A percentile compares a stretch with the other conserved stretches of the same genome.
phyloP scores from a whole-genome alignment of 768 basidiomycete species.

The Tremella yokohamensis region DNA sequence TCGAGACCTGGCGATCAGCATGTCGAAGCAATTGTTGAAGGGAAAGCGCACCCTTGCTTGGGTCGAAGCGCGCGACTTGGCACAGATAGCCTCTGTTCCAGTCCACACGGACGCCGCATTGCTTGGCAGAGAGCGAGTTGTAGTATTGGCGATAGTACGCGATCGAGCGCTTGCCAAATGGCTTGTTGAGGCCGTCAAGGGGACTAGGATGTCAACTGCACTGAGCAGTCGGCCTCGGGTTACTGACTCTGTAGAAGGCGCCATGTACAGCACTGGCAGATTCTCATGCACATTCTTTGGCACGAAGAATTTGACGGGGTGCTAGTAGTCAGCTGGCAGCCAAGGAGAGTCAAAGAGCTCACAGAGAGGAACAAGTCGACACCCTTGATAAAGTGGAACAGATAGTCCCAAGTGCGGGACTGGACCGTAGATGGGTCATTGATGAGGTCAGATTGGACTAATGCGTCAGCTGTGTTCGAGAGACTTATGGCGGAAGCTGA shows the following conservation, averaged over 20 bases:
- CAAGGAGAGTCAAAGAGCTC: constrained; percentile 26
- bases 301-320: constrained; percentile 91
- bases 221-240: too few relatives aligned
- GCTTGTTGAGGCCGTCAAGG: constrained; percentile 94
- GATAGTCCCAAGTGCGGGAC: constrained; percentile 88
- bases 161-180: constrained; percentile 54
- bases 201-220: constrained; percentile 53
- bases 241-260: constrained; percentile 34
- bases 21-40: not conserved
- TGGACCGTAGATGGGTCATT: constrained; percentile 78
- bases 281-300: constrained; percentile 71
- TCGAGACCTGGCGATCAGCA: constrained; percentile 40
- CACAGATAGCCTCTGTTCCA: constrained; percentile 70
- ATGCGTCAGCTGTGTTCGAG: not conserved
- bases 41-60: constrained; percentile 67
- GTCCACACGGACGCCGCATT: constrained; percentile 48
- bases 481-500: constrained; percentile 9
- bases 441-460: constrained; percentile 65
- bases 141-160: constrained; percentile 46
- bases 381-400: constrained; percentile 85
- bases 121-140: constrained; percentile 39
- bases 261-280: constrained; percentile 48
- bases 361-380: constrained; percentile 85
- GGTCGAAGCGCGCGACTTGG: constrained; percentile 93
- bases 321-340: constrained; percentile 50